Base-by-base conservation (phyloP, 371 early-diverging fungal species). In the Zancudomyces culisetae region DNA sequence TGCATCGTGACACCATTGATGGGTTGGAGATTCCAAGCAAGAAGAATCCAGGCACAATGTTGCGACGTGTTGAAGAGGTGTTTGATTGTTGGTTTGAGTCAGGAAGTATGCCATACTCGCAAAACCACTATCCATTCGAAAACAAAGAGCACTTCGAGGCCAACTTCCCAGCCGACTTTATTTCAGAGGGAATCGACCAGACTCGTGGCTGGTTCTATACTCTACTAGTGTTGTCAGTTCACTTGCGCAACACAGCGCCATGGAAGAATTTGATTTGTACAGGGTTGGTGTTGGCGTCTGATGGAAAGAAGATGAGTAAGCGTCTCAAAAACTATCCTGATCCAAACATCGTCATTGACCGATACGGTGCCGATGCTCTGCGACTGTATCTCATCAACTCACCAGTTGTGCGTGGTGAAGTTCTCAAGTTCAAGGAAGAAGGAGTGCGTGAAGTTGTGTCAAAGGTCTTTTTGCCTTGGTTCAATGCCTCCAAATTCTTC, bases 171-270 rank as follows among this genome's bases (percentile, higher is more conserved):
- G 99, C 99, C 21, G 91, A 99, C 62, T 99, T 99, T 72, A 98
- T 99, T 63, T 96, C 98, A 40, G 99, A 99, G 74, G 99, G 99
- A 60, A 72, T 99, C 45, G 99, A 99, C 69, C 99, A 99, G 76
- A 99, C 99, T 49, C 85, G 99, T 60, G 99, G 99, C 55, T 99
- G 99, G 99, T 99, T 99, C 84, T 99, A 99, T 71, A 98, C 99
- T 23, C 78, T 99, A 23, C 76, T 98, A 66, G 99, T 99, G 8
- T 78, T 99, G 50, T 94, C 97, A 39, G 93, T 96, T n/a, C 90
- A 98, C 65, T 73, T 99, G 57, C 96, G 98, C 63, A 86, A 90
- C 66, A 76, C 80, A 60, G 93, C 99, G n/a, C 92, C 99, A 27
- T 98, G 90, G 72, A 93, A 93, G 78, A 99, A 99, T 72, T 79